Base-by-base conservation (phyloP, 371 early-diverging fungal species). In the Parasitella parasitica region DNA sequence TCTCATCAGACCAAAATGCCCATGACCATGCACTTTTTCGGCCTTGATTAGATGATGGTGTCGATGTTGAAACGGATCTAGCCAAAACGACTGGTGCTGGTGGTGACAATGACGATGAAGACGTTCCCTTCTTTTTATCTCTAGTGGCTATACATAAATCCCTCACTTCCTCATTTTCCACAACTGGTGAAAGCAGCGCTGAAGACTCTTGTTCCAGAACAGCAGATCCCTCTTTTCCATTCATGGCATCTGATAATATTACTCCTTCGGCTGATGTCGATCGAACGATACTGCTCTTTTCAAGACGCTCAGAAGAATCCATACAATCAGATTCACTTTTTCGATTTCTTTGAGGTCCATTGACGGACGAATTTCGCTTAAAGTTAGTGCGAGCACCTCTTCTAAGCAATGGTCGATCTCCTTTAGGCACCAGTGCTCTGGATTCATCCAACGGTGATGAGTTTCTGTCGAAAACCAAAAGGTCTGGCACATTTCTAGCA, bases 301-400 rank as follows among this genome's bases (percentile, higher is more conserved):
- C 46, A 13, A 24, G 13, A 5, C 46, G 46, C 22, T 24, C 22
- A 13, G 22, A 24, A 11, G 24, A 24, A 46, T 46, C 24, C 28
- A 50, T 16, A 28, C 43, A 49, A 18, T 64, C 69, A 0, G 62
- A 64, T 30, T 64, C 65, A 20, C 69, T 64, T 37, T 54, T 58
- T 49, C 63, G 48, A 36, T 39, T 59, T 13, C 24, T 39, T 24
- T 53, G 50, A 12, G 52, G 26, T 37, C 53, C 51, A 26, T 57
- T 62, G 20, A 52, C 13, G n/a, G 56, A 70, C 9, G 83, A 76
- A 41, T 77, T 81, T 20, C 83, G 63, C 38, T 81, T 80, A 50
- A 83, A 76, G 43, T 77, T 83, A 4, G 78, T 81, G 4, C 84
- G 72, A 24, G 84, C 84, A 1, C 81, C 76, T 67, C 84, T 71